Percentiles rank a stretch among this genome's conserved stretches.
These are phyloP conservation scores for Blastocystis sp. DNA, from an alignment of 352 stramenopile genomes.

Conservation along the genomic window DNA sequence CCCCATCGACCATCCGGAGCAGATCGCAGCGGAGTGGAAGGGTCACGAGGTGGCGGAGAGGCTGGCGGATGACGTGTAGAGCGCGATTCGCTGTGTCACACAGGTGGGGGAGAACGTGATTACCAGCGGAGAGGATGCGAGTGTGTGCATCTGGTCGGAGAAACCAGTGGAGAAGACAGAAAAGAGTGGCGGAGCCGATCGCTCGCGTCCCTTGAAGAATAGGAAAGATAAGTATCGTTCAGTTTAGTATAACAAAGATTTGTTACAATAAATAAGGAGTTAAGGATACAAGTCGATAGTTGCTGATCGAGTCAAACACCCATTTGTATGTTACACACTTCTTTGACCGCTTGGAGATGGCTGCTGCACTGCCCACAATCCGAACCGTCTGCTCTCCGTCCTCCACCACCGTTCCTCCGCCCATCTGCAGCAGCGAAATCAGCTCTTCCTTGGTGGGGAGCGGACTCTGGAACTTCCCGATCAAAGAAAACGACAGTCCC, in stretches of 20 bases:
- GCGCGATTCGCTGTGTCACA: neutral
- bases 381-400: neutral
- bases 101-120: neutral
- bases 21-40: neutral
- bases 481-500: neutral
- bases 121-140: conserved; percentile 39
- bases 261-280: neutral
- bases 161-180: neutral
- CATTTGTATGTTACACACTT: neutral
- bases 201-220: neutral
- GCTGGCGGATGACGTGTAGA: neutral
- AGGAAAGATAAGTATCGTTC: conserved; percentile 18
- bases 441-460: neutral
- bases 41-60: neutral
- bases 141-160: conserved; percentile 23
- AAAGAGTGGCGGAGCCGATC: neutral
- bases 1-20: neutral
- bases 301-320: conserved; percentile 36
- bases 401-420: neutral
- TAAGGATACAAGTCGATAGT: neutral
- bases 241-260: neutral
- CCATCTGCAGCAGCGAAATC: neutral
- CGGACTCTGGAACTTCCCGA: neutral
- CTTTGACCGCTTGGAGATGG: neutral
- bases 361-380: neutral